phyloP scores from a whole-genome alignment of 257 asterid species.

The Solanum infundibuliforme region DNA sequence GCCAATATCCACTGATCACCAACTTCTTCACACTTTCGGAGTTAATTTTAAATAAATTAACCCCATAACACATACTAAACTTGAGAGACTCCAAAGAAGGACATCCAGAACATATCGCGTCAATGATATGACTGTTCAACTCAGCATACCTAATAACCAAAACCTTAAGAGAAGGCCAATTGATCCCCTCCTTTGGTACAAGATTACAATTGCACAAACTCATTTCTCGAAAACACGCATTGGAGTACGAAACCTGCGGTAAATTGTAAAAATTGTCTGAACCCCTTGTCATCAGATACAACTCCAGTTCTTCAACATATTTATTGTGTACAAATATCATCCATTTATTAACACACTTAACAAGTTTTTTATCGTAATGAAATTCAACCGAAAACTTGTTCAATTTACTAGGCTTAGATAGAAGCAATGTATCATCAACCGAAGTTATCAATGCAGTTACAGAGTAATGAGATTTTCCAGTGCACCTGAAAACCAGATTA shows the following conservation, averaged over 20 bases:
- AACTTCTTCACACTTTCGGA: not conserved
- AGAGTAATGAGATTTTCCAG: not conserved
- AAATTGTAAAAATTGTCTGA: not conserved
- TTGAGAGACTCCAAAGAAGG: not conserved
- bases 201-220: not conserved
- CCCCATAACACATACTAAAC: not conserved
- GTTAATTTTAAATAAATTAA: not conserved
- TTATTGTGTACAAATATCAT: not conserved
- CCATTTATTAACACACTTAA: not conserved
- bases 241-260: not conserved
- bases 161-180: not conserved
- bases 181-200: not conserved
- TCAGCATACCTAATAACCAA: not conserved
- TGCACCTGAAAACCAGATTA: not conserved
- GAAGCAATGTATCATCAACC: not conserved
- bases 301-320: not conserved
- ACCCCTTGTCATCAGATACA: not conserved
- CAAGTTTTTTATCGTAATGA: not conserved
- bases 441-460: not conserved
- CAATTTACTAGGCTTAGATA: not conserved
- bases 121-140: not conserved
- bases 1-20: not conserved
- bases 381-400: not conserved
- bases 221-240: not conserved
- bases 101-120: not conserved